Evolutionary conservation across 352 stramenopile genomes (phyloP).

Genomic region (Vaucheria bursata): DNA sequence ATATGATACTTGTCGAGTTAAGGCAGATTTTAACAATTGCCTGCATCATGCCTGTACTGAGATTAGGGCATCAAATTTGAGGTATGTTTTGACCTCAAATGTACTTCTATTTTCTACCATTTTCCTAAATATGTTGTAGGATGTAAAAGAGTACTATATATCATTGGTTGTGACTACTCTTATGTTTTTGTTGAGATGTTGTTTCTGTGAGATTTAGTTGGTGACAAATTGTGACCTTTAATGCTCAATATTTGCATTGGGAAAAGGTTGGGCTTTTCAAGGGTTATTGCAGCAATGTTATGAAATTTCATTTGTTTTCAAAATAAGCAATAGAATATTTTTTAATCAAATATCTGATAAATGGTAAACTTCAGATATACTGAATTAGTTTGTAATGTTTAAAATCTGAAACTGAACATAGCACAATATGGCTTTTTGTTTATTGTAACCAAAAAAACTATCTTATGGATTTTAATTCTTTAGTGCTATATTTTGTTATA

Average conservation of each 20-base stretch:
- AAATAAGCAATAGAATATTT: too few species aligned
- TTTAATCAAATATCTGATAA: too few species aligned
- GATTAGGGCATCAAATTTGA: conserved; percentile 50
- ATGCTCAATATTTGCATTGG: too few species aligned
- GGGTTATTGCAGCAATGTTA: too few species aligned
- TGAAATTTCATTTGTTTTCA: too few species aligned
- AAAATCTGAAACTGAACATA: too few species aligned
- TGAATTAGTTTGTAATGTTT: conserved; percentile 1
- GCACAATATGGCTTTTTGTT: conserved; percentile 60
- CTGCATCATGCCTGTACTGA: conserved; percentile 82
- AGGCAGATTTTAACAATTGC: conserved; percentile 82
- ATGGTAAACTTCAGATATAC: background rate
- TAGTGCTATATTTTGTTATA: conserved; percentile 22
- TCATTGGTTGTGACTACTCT: background rate
- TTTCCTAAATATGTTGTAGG: too few species aligned
- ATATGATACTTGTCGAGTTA: conserved; percentile 80
- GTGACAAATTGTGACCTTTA: too few species aligned
- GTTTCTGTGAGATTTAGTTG: background rate
- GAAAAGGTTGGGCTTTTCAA: too few species aligned
- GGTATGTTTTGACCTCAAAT: too few species aligned
- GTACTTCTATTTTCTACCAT: too few species aligned
- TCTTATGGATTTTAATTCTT: conserved; percentile 14
- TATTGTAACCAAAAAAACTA: conserved; percentile 51
- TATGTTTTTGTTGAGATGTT: background rate
- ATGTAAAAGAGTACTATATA: background rate